Conservation (phyloP, 2,329 filamentous ascomycete species). For the Pseudogymnoascus sp. region DNA sequence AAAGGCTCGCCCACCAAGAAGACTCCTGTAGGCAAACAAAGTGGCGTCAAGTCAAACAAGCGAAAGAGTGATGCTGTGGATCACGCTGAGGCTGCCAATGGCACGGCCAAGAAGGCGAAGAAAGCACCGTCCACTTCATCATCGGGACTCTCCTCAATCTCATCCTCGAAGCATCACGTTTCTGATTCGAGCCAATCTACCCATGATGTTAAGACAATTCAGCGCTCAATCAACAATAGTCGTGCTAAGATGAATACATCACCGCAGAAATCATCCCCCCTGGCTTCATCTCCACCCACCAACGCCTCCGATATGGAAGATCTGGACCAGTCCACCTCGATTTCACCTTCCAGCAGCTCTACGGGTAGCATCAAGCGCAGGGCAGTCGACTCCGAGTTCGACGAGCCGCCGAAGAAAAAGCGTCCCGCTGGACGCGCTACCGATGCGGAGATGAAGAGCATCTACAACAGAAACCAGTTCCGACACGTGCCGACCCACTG, state of each 20-base stretch:
- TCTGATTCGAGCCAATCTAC: conserved; percentile 43
- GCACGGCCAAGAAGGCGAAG: conserved; percentile 27
- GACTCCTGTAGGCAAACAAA: not conserved
- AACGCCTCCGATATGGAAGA: conserved; percentile 55
- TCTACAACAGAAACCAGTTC: not conserved
- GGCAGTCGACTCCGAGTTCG: conserved; percentile 5
- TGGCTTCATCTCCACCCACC: conserved; percentile 57
- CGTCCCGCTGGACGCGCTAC: not conserved
- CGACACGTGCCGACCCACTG: not conserved
- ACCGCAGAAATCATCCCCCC: conserved; percentile 53
- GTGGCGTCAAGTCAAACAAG: not conserved
- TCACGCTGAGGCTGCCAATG: conserved; percentile 20
- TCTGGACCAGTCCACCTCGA: conserved; percentile 21
- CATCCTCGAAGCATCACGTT: conserved; percentile 30
- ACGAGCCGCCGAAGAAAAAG: not conserved
- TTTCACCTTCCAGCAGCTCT: conserved; percentile 16
- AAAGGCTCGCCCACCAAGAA: conserved; percentile 3
- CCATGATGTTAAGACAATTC: conserved; percentile 22
- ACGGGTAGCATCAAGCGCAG: not conserved
- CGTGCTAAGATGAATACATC: conserved; percentile 44
- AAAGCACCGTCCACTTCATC: conserved; percentile 15
- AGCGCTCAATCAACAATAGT: conserved; percentile 1
- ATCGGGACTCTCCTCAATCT: conserved; percentile 8
- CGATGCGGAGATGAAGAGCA: not conserved
- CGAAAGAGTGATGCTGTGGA: conserved; percentile 18